Base-by-base conservation (phyloP, 768 basidiomycete genomes). In the Lactifluus volemus region DNA sequence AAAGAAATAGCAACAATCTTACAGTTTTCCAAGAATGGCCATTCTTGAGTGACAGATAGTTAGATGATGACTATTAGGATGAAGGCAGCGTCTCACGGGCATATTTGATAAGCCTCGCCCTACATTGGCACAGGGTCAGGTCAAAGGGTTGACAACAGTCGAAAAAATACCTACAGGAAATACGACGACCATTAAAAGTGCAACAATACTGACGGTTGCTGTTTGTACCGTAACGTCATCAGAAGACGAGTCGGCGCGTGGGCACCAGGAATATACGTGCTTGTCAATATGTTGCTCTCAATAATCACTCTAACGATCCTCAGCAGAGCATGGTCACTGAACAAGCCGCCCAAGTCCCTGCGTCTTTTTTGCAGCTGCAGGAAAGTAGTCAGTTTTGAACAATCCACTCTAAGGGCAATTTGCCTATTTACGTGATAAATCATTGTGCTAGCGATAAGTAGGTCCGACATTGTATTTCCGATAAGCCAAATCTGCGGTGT, bases 261-360 rank as follows among this genome's bases (percentile, higher is more conserved):
- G 29, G n/a, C 4, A 34, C 8, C 41, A 25, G 49, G 21, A 14
- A 21, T 32, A 14, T 14, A 55, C 60, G 32, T 30, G 49, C 65
- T 36, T 56, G 65, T 25, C 64, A 69, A 58, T 3, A 60, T 21
- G 51, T 69, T 70, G 2, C 67, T 69, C 55, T 70, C 69, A n/a
- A 70, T 44, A 10, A 65, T 64, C 49, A 70, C 19, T 12, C 67
- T 67, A 4, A 70, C 64, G 2, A 70, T 25, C 2, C 25, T 25
- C 25, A 25, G 25, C 25, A 25, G 25, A 25, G 25, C 25, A 25
- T 25, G 25, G 17, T n/a, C 17, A 19, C n/a, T 25, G 38, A 39
- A 32, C 10, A 10, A 5, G 15, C 49, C 17, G 14, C 53, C 63
- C 30, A 7, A 7, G 1, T 29, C 42, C 11, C 4, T 30, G 17